A percentile compares a stretch with the other conserved stretches of the same genome.
Evolutionary conservation across 805 yeast species (phyloP).

Genomic region (Phaffomyces opuntiae): DNA sequence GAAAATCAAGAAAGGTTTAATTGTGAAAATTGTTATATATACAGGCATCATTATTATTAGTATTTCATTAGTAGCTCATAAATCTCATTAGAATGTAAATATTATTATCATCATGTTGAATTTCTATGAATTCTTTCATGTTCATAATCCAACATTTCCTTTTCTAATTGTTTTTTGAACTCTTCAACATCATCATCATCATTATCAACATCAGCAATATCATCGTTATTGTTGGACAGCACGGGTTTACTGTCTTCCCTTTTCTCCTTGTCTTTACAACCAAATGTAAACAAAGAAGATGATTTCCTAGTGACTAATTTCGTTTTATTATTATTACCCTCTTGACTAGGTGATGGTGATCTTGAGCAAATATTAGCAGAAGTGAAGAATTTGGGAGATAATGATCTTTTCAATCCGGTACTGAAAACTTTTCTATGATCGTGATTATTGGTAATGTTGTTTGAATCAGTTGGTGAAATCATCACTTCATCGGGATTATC

Average conservation of each 20-base stretch:
- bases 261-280: neutral
- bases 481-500: constrained; percentile 35
- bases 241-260: neutral
- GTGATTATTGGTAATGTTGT: neutral
- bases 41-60: neutral
- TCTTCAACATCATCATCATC: constrained; percentile 16
- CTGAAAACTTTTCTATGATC: constrained; percentile 11
- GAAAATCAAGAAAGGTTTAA: neutral
- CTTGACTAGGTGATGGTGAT: neutral
- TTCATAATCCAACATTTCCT: constrained; percentile 19
- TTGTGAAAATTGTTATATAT: neutral
- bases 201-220: constrained; percentile 4
- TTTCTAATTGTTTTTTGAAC: constrained; percentile 16
- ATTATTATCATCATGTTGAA: neutral
- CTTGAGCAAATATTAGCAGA: neutral
- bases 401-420: constrained; percentile 14
- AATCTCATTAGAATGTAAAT: too few relatives aligned
- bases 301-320: neutral
- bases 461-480: constrained; percentile 12
- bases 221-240: too few relatives aligned
- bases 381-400: constrained; percentile 17
- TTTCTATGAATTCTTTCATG: constrained; percentile 10
- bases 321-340: neutral
- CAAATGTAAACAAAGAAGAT: neutral
- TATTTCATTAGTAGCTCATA: too few relatives aligned